Percentiles rank a stretch among this genome's conserved stretches.
Conservation (phyloP, 441 rosid species). For the Syzygium syzygioides region DNA sequence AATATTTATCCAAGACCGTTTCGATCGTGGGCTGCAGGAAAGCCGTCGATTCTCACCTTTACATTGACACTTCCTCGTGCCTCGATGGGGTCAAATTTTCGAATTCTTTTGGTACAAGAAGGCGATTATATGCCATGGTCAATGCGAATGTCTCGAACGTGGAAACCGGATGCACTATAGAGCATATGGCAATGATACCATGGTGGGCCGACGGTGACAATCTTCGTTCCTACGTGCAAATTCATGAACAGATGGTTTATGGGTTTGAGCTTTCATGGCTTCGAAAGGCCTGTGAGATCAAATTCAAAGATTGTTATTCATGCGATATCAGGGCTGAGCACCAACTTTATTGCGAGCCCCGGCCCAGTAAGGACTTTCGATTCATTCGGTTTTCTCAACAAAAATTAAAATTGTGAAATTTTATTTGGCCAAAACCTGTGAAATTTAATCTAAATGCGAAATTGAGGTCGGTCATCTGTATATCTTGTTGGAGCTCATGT, state of each 20-base stretch:
- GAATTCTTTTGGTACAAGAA: neutral
- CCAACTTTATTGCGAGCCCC: neutral
- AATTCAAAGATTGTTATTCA: fast-evolving
- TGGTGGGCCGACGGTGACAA: neutral
- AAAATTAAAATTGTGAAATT: too few species aligned
- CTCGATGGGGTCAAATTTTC: fast-evolving
- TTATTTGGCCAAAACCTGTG: neutral
- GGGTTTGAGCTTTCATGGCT: neutral
- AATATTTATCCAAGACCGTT: neutral
- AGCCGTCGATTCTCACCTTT: neutral
- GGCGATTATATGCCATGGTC: neutral
- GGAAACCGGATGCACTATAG: neutral
- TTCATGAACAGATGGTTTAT: neutral
- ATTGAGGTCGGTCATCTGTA: too few species aligned
- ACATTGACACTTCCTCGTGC: neutral
- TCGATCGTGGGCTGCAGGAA: neutral
- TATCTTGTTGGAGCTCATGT: too few species aligned
- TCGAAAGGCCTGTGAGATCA: neutral
- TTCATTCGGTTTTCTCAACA: too few species aligned
- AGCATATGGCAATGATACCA: neutral
- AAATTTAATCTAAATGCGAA: neutral
- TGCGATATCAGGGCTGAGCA: fast-evolving
- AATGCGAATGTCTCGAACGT: neutral
- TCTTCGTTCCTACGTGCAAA: neutral
- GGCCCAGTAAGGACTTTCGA: too few species aligned